phyloP scores from a whole-genome alignment of 1,284 basidiomycete species.

The Rhodotorula sp. region DNA sequence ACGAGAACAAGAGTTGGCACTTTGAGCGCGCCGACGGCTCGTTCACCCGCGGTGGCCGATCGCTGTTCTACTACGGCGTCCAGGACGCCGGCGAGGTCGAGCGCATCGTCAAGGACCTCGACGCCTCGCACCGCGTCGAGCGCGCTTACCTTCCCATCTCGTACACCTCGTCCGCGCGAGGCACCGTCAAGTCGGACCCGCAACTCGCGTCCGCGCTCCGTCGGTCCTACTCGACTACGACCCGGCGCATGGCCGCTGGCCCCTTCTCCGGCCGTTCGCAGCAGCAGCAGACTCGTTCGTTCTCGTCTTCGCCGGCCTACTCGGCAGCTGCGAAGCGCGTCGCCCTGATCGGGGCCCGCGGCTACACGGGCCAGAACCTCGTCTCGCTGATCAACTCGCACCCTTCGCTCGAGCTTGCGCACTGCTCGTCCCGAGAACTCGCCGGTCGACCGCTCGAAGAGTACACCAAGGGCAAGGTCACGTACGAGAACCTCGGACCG shows the following conservation, averaged over 20 bases:
- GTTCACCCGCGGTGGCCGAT: constrained; percentile 88
- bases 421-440: constrained; percentile 94
- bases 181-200: constrained; percentile 47
- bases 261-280: constrained; percentile 5
- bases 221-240: constrained; percentile 71
- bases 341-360: constrained; percentile 92
- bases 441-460: constrained; percentile 75
- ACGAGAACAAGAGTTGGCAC: constrained; percentile 96
- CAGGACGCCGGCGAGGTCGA: constrained; percentile 91
- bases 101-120: constrained; percentile 74
- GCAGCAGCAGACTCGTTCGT: constrained; percentile 43
- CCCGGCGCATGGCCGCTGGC: constrained; percentile 50
- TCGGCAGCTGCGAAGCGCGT: constrained; percentile 68
- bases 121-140: constrained; percentile 79
- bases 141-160: constrained; percentile 81
- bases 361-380: constrained; percentile 90
- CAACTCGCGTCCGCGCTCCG: constrained; percentile 47
- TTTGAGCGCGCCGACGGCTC: constrained; percentile 97
- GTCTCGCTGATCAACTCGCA: constrained; percentile 80
- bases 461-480: constrained; percentile 75
- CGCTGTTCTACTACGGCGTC: constrained; percentile 96
- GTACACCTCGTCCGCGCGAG: constrained; percentile 58
- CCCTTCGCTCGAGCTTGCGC: constrained; percentile 81
- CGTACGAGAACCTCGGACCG: constrained; percentile 73
- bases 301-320: constrained; percentile 53